Base-by-base conservation (phyloP, 768 basidiomycete genomes). In the Russula sp. region DNA sequence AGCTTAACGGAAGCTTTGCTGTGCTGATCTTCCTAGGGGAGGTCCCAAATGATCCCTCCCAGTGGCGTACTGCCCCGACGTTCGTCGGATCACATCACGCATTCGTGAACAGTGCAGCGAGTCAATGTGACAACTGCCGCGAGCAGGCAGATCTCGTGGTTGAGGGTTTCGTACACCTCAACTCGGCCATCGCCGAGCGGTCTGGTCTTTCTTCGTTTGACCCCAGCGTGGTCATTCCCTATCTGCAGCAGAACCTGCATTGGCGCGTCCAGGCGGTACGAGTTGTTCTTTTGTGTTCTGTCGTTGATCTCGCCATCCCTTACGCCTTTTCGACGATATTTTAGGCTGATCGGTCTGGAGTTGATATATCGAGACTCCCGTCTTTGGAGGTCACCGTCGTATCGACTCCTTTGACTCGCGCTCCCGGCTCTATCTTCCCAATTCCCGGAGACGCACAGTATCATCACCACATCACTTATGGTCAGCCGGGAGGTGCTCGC, bases 11-110 rank as follows among this genome's bases (percentile, higher is more conserved):
- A 13, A 80, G 78, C 72, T 82, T 80, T 70, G 72, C 72, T 7
- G 74, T 83, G 30, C 68, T 78, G 36, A 67, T 84, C 57, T 83
- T 83, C 78, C 71, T 84, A 7, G 81, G 80, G 5, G 63, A 63
- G 13, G 76, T 77, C 18, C 78, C 78, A 13, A 72, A 72, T 42
- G 75, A 80, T 50, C 72, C 76, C 4, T 62, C 65, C 11, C 66
- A 77, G 36, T 82, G 80, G 80, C 72, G 68, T 55, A 60, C 65
- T 8, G 70, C 72, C 65, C 64, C 71, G 3, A 70, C 73, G 52
- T 76, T 76, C 60, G 78, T 80, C 40, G 82, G 80, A 26, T 69
- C 76, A 0, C 77, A 80, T 70, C 69, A 74, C 57, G 77, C 75
- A n/a, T 82, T 82, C 65, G 79, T 77, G n/a, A 77, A 75, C 59